Evolutionary conservation across 805 yeast species (phyloP), one percentile per base, ranked within the genome.

Genomic region (Kuraishia floccosa): DNA sequence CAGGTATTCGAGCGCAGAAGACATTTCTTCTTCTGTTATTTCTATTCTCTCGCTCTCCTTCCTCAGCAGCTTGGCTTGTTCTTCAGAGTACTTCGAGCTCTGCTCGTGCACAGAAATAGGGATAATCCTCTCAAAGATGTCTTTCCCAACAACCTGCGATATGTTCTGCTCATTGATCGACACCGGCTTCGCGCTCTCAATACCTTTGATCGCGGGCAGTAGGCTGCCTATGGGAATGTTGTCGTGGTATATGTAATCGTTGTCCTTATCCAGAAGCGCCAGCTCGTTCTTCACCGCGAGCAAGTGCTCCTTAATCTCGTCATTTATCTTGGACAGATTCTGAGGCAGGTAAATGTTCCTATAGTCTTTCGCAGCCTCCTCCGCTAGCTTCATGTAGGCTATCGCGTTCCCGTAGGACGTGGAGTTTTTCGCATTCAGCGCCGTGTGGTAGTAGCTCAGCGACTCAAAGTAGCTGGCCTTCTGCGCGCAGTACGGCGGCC

Each of bases 71-170:
- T 69, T 74, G 0, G 95, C 89, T 51, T 84, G 81, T 48, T 83
- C 86, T 49, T 89, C 98, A 0, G 95, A 80, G 50, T 91, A 91
- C 39, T 76, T 62, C 38, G 95, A 83, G 32, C 84, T 71, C 42
- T 81, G 74, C 53, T 89, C 95, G 47, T 86, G 94, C 13, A 89
- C 85, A 21, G 76, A 71, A 46, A 86, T 62, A 2, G 97, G 97
- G 5, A 91, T 73, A 14, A 89, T 81, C 38, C 76, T 78, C 30
- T 68, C 78, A 52, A 84, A 84, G 28, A 89, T 61, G 37, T 76
- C 78, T 27, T 54, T 52, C 44, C 75, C 63, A 33, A 62, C 51
- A 30, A 65, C 41, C 8, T 63, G 56, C 25, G 62, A 60, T 26
- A 80, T 58, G 28, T 60, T 64, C 30, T 59, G 66, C n/a, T 64